These are phyloP conservation scores for Harringtonia aguacate DNA, from an alignment of 2,329 filamentous ascomycete genomes.

Conservation along the genomic window DNA sequence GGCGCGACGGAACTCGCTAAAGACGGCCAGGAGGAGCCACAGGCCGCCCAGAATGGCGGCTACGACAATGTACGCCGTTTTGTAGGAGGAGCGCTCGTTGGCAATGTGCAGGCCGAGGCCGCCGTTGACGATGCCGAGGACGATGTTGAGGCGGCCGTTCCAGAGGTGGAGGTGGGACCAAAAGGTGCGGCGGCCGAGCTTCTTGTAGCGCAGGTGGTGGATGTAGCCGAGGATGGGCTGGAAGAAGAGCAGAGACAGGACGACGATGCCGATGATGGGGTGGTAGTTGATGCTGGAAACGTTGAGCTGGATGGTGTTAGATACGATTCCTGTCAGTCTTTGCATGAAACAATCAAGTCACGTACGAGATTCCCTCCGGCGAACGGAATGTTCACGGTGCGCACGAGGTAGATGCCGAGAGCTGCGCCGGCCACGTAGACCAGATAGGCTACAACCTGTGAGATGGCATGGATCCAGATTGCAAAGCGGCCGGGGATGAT, in stretches of 20 bases:
- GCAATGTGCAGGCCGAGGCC: constrained; percentile 31
- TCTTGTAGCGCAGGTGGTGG: constrained; percentile 31
- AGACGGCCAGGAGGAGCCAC: constrained; percentile 24
- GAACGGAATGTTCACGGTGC: constrained; percentile 20
- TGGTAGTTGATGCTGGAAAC: constrained; percentile 26
- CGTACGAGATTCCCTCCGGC: constrained; percentile 21
- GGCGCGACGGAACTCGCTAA: constrained; percentile 18
- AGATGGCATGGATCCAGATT: constrained; percentile 26
- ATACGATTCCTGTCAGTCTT: background rate
- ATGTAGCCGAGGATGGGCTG: constrained; percentile 30
- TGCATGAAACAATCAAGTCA: background rate
- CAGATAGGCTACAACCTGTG: constrained; percentile 25
- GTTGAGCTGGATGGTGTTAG: constrained; percentile 17
- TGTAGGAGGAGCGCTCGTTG: constrained; percentile 14
- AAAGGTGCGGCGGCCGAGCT: constrained; percentile 23
- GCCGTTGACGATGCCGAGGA: constrained; percentile 33
- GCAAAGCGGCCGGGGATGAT: constrained; percentile 23
- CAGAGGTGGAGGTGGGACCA: constrained; percentile 32
- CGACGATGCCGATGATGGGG: constrained; percentile 34
- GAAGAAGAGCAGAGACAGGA: constrained; percentile 26
- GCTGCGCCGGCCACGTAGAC: constrained; percentile 28
- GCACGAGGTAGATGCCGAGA: constrained; percentile 30
- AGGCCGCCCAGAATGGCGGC: constrained; percentile 24
- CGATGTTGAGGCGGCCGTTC: constrained; percentile 27
- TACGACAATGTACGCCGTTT: constrained; percentile 27